A percentile compares a stretch with the other conserved stretches of the same genome.
Conservation (phyloP, 768 basidiomycete genomes). For the Dentipellis sp. region DNA sequence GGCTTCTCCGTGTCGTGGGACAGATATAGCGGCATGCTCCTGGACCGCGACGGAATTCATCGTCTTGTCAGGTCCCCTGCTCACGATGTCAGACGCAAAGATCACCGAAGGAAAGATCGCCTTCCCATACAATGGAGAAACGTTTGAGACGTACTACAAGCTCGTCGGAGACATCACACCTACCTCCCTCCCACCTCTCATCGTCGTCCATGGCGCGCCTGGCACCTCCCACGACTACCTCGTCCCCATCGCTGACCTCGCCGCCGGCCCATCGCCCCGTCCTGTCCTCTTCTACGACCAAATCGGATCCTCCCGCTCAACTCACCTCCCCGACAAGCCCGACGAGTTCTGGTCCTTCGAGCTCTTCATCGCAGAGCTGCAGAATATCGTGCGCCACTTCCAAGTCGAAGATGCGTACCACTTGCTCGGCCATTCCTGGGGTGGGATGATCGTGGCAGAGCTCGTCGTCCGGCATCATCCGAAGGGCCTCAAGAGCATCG, state of each 20-base stretch:
- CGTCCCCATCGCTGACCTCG: neutral
- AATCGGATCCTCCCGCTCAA: neutral
- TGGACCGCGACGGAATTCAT: no score
- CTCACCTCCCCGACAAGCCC: neutral
- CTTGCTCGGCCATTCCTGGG: slow-evolving; percentile 17
- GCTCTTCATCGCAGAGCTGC: slow-evolving; percentile 44
- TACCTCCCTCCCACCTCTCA: neutral
- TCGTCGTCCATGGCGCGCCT: neutral
- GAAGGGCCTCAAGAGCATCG: slow-evolving; percentile 22
- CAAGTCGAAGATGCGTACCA: slow-evolving; percentile 19
- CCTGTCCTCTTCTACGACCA: neutral
- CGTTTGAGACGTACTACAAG: neutral
- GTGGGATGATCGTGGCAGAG: slow-evolving; percentile 36
- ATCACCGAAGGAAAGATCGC: neutral
- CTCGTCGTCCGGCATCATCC: slow-evolving; percentile 17
- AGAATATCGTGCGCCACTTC: slow-evolving; percentile 28
- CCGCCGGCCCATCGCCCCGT: neutral
- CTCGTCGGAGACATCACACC: neutral
- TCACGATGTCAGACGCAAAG: neutral
- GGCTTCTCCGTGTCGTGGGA: no score
- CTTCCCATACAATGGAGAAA: neutral
- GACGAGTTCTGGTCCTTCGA: slow-evolving; percentile 38
- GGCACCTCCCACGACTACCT: neutral
- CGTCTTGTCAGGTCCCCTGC: no score
- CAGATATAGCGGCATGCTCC: no score